Conservation (phyloP, 306 rosid species). For the Benincasa hispida region DNA sequence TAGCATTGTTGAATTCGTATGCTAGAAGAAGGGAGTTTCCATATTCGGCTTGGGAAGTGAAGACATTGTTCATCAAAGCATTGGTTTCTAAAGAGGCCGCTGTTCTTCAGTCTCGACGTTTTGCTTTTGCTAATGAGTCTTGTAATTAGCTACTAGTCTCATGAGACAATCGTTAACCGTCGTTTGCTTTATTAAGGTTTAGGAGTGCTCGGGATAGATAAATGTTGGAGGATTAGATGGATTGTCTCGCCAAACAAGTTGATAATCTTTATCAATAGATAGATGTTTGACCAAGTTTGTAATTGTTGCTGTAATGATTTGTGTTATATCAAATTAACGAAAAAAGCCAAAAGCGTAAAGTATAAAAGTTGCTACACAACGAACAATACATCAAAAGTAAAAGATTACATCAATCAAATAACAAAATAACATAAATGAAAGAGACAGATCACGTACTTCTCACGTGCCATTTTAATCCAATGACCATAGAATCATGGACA, state of each 20-base stretch:
- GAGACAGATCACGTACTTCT: no score
- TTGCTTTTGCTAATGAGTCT: conserved; percentile 50
- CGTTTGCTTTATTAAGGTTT: background rate
- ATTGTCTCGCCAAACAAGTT: background rate
- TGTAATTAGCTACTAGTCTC: conserved; percentile 21
- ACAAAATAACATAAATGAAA: no score
- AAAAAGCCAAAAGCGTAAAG: no score
- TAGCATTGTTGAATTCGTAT: conserved; percentile 66
- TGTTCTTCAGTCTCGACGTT: conserved; percentile 34
- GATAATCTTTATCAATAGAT: background rate
- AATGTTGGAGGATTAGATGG: background rate
- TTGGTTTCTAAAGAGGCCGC: conserved; percentile 56
- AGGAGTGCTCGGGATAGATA: background rate
- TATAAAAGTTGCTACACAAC: no score
- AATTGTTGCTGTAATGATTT: no score
- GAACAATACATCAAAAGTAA: no score
- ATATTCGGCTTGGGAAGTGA: conserved; percentile 71
- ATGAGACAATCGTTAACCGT: background rate
- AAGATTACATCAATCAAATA: no score
- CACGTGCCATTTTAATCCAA: no score
- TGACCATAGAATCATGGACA: no score
- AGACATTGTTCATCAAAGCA: conserved; percentile 62
- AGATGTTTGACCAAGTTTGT: no score
- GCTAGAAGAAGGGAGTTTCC: conserved; percentile 53
- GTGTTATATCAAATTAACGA: no score